A percentile compares a stretch with the other conserved stretches of the same genome.
Evolutionary conservation across 352 stramenopile genomes (phyloP).

Genomic region (Globisporangium spinosum): DNA sequence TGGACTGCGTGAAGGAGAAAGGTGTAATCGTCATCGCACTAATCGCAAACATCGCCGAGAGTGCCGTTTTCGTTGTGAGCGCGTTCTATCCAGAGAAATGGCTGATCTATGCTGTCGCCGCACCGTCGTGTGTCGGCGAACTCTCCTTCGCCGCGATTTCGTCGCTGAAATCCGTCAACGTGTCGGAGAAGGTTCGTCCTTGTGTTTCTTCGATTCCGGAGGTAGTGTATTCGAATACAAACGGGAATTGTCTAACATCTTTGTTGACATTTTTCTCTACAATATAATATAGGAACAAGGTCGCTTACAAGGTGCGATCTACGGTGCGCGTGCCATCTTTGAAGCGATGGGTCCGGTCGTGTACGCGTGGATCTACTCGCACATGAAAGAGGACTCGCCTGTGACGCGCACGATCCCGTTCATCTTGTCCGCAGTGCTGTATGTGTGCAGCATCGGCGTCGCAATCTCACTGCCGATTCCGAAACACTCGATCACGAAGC

Average conservation of each 20-base stretch:
- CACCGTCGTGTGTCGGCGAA: slow-evolving; percentile 47
- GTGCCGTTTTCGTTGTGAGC: slow-evolving; percentile 32
- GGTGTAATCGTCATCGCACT: slow-evolving; percentile 66
- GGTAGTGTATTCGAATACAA: background rate
- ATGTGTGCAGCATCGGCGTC: slow-evolving; percentile 42
- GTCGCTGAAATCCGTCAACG: slow-evolving; percentile 61
- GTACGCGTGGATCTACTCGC: slow-evolving; percentile 54
- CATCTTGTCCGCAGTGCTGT: slow-evolving; percentile 47
- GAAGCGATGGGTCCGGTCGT: slow-evolving; percentile 52
- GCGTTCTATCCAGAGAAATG: slow-evolving; percentile 57
- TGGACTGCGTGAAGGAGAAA: slow-evolving; percentile 53
- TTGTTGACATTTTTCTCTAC: background rate
- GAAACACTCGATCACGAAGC: slow-evolving; percentile 14
- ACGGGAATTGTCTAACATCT: background rate
- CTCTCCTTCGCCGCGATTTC: slow-evolving; percentile 68
- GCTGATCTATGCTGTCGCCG: slow-evolving; percentile 47
- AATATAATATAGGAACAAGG: slow-evolving; percentile 50
- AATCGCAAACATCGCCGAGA: slow-evolving; percentile 36
- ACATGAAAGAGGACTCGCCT: slow-evolving; percentile 39
- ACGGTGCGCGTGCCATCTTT: slow-evolving; percentile 58
- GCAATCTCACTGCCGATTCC: slow-evolving; percentile 38
- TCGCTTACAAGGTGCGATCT: slow-evolving; percentile 68
- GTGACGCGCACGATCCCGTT: slow-evolving; percentile 59
- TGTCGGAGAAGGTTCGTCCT: slow-evolving; percentile 39
- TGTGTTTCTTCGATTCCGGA: background rate